Base-by-base conservation (phyloP, 139 green algal genomes). In the Pycnococcus provasolii region DNA sequence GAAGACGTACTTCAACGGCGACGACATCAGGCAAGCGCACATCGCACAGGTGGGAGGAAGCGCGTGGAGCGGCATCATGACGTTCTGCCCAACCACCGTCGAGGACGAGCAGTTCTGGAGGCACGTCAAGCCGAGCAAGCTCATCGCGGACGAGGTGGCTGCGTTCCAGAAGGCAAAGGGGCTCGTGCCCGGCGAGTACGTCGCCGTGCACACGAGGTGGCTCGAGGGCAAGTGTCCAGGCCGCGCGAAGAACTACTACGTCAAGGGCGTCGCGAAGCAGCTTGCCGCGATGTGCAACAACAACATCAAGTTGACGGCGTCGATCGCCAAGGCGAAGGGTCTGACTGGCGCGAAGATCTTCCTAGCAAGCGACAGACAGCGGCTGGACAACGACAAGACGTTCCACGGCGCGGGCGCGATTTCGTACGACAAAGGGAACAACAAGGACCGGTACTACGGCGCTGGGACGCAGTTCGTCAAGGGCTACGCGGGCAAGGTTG, bases 61-160 rank as follows among this genome's bases (percentile, higher is more conserved):
- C 40, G 61, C 61, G 1, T 68, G 61, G 61, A 40, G 61, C n/a
- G 61, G 61, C 42, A 37, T 68, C 44, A 68, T 68, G 61, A 68
- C 61, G 62, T 11, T 41, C 13, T 68, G 61, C 45, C 42, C 26
- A 13, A 59, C n/a, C n/a, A 26, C 61, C 3, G 42, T 39, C n/a
- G 44, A 60, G n/a, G 45, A 68, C 44, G 45, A 60, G 42, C 45
- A 46, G 15, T 68, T 68, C 40, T 68, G 42, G 42, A 68, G 45
- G 26, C 61, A 68, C 61, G 61, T 68, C 2, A 37, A 60, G 45
- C 61, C 61, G 2, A 13, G 11, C 3, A 13, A 37, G 2, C n/a
- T 60, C 61, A 68, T 68, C 45, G 11, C 11, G 15, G 42, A 58
- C 15, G 61, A 68, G 61, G 61, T 68, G 3, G 61, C 26, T 39